phyloP scores from a whole-genome alignment of 176 grass and related monocot genomes.

The Aegilops sharonensis region DNA sequence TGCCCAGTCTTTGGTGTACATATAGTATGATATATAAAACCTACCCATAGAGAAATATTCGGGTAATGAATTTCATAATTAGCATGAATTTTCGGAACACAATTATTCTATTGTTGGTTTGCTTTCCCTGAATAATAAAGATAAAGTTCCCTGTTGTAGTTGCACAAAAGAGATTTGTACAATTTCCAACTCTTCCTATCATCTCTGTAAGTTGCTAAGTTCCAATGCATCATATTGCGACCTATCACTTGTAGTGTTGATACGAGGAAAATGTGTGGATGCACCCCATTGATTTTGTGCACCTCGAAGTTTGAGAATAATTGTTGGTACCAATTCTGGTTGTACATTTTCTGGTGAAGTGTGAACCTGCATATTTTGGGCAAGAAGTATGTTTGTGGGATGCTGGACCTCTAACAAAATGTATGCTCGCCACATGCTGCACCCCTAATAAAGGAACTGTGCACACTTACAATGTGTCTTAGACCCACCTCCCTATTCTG shows the following conservation, averaged over 20 bases:
- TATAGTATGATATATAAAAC: background rate
- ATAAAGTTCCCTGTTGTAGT: background rate
- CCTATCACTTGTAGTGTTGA: background rate
- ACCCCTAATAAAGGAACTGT: background rate
- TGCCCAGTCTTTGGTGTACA: background rate
- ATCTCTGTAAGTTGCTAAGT: background rate
- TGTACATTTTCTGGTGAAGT: background rate
- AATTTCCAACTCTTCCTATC: background rate
- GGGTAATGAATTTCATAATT: background rate
- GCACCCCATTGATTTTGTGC: background rate
- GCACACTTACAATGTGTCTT: background rate
- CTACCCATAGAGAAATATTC: background rate
- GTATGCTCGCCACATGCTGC: background rate
- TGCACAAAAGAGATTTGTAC: background rate
- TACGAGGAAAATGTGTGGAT: background rate
- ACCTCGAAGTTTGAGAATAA: background rate
- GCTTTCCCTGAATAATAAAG: background rate
- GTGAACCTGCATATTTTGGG: slow-evolving; percentile 7
- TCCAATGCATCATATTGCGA: background rate
- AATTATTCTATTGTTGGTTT: background rate
- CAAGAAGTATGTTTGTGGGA: background rate
- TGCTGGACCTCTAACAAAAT: background rate
- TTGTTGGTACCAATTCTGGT: background rate
- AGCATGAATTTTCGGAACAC: background rate
- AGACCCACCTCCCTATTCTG: background rate